Evolutionary conservation across 179 eudicot genomes (phyloP), one percentile per base, ranked within the genome.

Genomic region (Monotropa hypopitys): DNA sequence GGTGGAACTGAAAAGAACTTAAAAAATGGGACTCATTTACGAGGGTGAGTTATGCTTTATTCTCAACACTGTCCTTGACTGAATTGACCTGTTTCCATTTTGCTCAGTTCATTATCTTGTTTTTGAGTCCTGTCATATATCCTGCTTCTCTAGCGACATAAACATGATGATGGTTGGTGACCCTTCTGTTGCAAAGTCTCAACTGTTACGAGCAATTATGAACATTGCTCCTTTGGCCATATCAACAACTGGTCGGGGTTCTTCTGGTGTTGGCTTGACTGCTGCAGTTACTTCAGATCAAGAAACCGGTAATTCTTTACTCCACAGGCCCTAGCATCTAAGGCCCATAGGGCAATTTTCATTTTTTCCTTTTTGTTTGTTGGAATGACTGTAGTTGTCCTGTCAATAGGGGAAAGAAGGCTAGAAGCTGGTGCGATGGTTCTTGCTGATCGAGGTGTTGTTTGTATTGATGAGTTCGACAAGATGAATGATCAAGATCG

Each of bases 161-260:
- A 96, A 96, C 86, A 93, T 96, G 99, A 96, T 96, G 99, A 96
- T 96, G 99, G 99, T 96, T 85, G 99, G 99, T 77, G 99, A 96
- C 85, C 99, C 99, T 76, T 96, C 99, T 80, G 99, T 96, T 79
- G 99, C 99, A 72, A 96, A 96, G 83, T 93, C 99, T 76, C 99
- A 96, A 85, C 85, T 96, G 71, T 87, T 96, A 72, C 85, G 99
- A 86, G 99, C 98, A 80, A 96, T 96, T 54, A 93, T 96, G 92
- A 96, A 93, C 74, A 93, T 96, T 76, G 99, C 99, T 79, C 99
- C 99, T 49, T 85, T 96, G 75, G 97, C 99, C 81, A 91, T 96
- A 83, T 96, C 99, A 50, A 96, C 99, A 38, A 93, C 96, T 71
- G 99, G 99, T 30, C 89, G 98, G 26, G 99, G 99, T 54, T 96